phyloP scores from a whole-genome alignment of 2,329 filamentous ascomycete species.

The Verticillium isaacii region DNA sequence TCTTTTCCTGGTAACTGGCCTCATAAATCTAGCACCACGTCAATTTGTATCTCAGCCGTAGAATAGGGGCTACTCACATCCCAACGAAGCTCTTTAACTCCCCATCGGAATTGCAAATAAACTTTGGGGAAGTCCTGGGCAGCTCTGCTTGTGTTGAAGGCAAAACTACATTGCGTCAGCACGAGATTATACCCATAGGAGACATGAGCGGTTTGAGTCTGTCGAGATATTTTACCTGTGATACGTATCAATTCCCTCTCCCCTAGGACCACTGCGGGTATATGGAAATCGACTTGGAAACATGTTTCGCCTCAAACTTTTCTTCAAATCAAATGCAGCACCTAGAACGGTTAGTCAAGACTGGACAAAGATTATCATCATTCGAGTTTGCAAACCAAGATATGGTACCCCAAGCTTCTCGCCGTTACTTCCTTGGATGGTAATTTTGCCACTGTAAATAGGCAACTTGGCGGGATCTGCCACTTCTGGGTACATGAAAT shows the following conservation, averaged over 20 bases:
- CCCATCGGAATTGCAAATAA: constrained; percentile 6
- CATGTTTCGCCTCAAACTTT: constrained; percentile 5
- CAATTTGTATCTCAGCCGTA: not conserved
- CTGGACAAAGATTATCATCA: not conserved
- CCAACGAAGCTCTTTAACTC: constrained; percentile 13
- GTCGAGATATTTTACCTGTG: not conserved
- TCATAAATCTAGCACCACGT: constrained; percentile 17
- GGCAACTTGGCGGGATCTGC: constrained; percentile 22
- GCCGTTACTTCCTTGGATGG: constrained; percentile 22
- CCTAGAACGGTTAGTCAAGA: not conserved
- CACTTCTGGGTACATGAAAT: constrained; percentile 19
- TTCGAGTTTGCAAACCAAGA: constrained; percentile 13
- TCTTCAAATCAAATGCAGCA: constrained; percentile 8
- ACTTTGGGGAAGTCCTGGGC: constrained; percentile 17
- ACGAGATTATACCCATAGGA: no score
- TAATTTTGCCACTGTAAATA: constrained; percentile 27
- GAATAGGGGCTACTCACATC: not conserved
- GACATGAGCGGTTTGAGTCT: no score
- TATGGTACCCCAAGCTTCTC: constrained; percentile 28
- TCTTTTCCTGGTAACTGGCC: constrained; percentile 15
- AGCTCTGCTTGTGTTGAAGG: constrained; percentile 7
- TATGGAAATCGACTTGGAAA: constrained; percentile 5
- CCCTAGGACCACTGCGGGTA: constrained; percentile 4
- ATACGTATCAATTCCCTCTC: constrained; percentile 4
- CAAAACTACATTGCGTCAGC: not conserved